Percentiles rank a stretch among this genome's conserved stretches.
Evolutionary conservation across 108 stramenopile genomes (phyloP).

Genomic region (Schizochytrium sp.): DNA sequence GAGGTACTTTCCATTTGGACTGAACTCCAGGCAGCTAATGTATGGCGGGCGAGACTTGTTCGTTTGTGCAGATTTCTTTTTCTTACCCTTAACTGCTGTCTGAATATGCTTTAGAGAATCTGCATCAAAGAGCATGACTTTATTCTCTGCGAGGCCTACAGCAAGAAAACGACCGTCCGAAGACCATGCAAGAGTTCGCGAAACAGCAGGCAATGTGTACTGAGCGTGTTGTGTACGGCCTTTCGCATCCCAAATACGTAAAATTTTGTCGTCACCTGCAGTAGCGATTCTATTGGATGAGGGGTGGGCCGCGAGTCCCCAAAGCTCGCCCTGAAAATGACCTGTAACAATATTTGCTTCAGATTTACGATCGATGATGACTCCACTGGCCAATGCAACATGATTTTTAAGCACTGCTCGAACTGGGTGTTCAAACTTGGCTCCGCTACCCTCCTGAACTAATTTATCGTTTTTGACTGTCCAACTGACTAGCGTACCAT

Average conservation of each 20-base stretch:
- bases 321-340: slow-evolving; percentile 68
- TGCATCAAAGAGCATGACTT: neutral
- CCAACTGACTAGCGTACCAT: neutral
- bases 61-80: slow-evolving; percentile 52
- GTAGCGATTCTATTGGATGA: slow-evolving; percentile 55
- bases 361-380: neutral
- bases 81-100: neutral
- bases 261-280: slow-evolving; percentile 69
- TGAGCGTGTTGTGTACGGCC: neutral
- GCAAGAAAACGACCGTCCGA: slow-evolving; percentile 72
- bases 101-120: neutral
- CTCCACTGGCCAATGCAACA: neutral
- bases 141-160: slow-evolving; percentile 65
- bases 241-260: slow-evolving; percentile 67
- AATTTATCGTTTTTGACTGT: neutral
- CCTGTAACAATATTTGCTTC: slow-evolving; percentile 21
- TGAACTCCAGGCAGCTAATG: slow-evolving; percentile 73
- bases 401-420: neutral
- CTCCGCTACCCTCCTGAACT: neutral
- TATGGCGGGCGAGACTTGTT: slow-evolving; percentile 66
- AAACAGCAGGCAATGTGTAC: slow-evolving; percentile 52
- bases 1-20: slow-evolving; percentile 79
- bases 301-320: slow-evolving; percentile 71
- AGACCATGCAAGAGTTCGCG: slow-evolving; percentile 67
- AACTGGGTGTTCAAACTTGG: neutral